Conservation (phyloP, 1,284 basidiomycete species). For the Fomitopsis pinicola region DNA sequence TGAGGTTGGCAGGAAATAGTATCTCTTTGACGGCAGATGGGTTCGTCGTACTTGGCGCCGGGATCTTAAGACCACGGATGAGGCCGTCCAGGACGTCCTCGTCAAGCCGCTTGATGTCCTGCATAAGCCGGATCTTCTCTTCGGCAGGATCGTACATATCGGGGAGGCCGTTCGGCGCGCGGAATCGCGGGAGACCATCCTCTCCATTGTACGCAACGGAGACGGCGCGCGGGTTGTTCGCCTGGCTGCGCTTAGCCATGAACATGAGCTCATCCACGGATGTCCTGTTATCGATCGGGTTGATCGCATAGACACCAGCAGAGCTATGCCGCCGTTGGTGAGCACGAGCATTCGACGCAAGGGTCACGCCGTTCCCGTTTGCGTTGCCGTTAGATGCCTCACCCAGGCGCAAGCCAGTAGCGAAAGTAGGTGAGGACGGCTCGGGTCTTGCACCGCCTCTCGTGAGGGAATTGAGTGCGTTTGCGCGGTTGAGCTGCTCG, state of each 20-base stretch:
- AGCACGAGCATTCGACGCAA: slow-evolving; percentile 35
- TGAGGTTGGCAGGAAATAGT: slow-evolving; percentile 99
- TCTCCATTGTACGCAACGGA: slow-evolving; percentile 88
- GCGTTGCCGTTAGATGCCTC: slow-evolving; percentile 33
- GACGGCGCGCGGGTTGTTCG: slow-evolving; percentile 82
- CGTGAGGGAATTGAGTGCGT: slow-evolving; percentile 83
- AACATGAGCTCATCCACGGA: slow-evolving; percentile 80
- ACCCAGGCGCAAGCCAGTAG: slow-evolving; percentile 59
- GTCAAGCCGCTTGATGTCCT: slow-evolving; percentile 88
- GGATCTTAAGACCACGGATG: slow-evolving; percentile 90
- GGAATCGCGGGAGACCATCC: slow-evolving; percentile 65
- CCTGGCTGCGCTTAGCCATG: slow-evolving; percentile 70
- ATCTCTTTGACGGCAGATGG: slow-evolving; percentile 96
- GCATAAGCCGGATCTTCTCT: slow-evolving; percentile 92
- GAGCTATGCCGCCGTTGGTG: slow-evolving; percentile 85
- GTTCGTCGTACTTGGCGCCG: slow-evolving; percentile 85
- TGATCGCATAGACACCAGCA: slow-evolving; percentile 71
- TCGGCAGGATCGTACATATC: slow-evolving; percentile 85
- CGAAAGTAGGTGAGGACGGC: slow-evolving; percentile 81
- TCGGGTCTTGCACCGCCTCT: slow-evolving; percentile 58
- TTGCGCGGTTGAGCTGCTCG: slow-evolving; percentile 93
- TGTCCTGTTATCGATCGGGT: slow-evolving; percentile 57
- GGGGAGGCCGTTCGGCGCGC: slow-evolving; percentile 61
- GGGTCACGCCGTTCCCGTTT: slow-evolving; percentile 18
- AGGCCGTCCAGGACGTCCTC: slow-evolving; percentile 93